Evolutionary conservation across 192 early-diverging fungal species (phyloP).

Genomic region (Coemansia sp.): DNA sequence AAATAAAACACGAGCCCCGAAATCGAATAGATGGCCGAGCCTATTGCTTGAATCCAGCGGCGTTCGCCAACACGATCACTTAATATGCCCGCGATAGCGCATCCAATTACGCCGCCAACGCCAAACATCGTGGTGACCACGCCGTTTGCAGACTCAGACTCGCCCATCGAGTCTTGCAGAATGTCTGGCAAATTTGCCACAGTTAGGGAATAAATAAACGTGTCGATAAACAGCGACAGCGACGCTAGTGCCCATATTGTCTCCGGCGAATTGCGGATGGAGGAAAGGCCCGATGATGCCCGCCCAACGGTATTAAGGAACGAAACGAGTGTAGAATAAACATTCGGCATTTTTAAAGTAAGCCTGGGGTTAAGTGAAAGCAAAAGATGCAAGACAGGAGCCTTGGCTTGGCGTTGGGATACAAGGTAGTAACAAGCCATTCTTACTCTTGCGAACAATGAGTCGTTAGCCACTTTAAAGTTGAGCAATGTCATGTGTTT

Average conservation of each 20-base stretch:
- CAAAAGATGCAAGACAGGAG: neutral
- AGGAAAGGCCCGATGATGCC: neutral
- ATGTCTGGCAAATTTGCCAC: slow-evolving; percentile 32
- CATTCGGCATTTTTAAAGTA: neutral
- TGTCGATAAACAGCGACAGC: slow-evolving; percentile 37
- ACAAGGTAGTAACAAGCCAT: neutral
- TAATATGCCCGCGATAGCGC: slow-evolving; percentile 5
- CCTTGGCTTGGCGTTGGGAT: neutral
- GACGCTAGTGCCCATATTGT: slow-evolving; percentile 37
- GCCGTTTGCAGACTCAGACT: slow-evolving; percentile 33
- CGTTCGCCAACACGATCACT: slow-evolving; percentile 23
- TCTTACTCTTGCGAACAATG: neutral
- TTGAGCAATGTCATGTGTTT: neutral
- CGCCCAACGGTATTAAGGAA: neutral
- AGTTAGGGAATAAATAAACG: slow-evolving; percentile 34
- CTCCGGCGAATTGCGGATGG: slow-evolving; percentile 8
- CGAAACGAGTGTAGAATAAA: neutral
- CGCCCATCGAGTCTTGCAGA: slow-evolving; percentile 29
- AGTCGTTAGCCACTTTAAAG: neutral
- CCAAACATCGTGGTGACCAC: slow-evolving; percentile 40
- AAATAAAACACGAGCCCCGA: slow-evolving; percentile 30
- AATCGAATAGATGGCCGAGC: slow-evolving; percentile 12
- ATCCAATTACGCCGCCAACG: slow-evolving; percentile 19
- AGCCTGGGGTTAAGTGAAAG: neutral
- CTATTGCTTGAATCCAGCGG: slow-evolving; percentile 17